Evolutionary conservation across 2,329 filamentous ascomycete species (phyloP).

Genomic region (Fusarium citri): DNA sequence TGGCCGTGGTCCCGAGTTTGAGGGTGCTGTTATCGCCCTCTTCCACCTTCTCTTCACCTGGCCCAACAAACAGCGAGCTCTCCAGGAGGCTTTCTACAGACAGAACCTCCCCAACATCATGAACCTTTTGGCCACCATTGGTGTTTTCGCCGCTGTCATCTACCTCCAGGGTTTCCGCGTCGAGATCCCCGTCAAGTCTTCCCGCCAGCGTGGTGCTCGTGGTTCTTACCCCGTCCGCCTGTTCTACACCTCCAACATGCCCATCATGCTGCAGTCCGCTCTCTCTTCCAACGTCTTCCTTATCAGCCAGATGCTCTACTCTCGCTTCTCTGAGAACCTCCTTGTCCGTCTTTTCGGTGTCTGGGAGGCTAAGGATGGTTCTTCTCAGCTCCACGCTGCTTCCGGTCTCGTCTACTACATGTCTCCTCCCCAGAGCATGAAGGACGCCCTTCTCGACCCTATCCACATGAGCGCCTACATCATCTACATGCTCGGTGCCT

Average conservation of each 20-base stretch:
- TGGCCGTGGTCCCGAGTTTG: conserved; percentile 97
- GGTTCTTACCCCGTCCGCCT: conserved; percentile 98
- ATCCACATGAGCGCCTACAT: conserved; percentile 97
- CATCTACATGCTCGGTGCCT: conserved; percentile 96
- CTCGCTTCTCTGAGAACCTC: conserved; percentile 98
- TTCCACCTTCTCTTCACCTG: conserved; percentile 98
- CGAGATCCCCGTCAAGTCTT: conserved; percentile 99
- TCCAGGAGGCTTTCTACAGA: conserved; percentile 98
- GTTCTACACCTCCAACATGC: conserved; percentile 99
- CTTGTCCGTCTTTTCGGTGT: conserved; percentile 97
- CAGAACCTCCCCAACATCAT: conserved; percentile 99
- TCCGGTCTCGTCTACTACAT: conserved; percentile 99
- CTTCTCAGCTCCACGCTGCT: conserved; percentile 91
- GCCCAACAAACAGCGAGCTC: conserved; percentile 98
- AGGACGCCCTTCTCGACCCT: conserved; percentile 94
- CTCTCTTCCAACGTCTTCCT: conserved; percentile 99
- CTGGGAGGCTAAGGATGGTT: conserved; percentile 97
- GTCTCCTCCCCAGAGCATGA: conserved; percentile 98
- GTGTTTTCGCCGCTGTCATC: conserved; percentile 97
- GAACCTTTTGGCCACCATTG: conserved; percentile 93
- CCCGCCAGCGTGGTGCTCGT: conserved; percentile 97
- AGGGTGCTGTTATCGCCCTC: conserved; percentile 96
- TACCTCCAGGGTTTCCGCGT: conserved; percentile 99
- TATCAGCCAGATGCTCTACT: conserved; percentile 99
- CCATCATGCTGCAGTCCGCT: conserved; percentile 99